Conservation (phyloP, 1,284 basidiomycete species). For the Xerocomus amazonicus region DNA sequence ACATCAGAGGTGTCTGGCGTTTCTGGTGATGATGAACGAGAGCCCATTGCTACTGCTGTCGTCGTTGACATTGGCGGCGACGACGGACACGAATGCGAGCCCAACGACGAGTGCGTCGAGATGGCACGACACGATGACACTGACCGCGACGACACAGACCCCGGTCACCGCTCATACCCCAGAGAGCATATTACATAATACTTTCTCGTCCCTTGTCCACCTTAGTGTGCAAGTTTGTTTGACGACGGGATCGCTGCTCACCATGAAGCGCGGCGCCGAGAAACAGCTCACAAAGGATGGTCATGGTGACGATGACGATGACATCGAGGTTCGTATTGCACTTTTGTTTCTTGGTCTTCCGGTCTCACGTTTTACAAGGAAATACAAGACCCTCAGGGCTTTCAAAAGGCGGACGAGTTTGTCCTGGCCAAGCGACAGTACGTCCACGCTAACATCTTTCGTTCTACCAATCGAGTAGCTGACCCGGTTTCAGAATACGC, state of each 20-base stretch:
- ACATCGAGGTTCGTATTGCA: constrained; percentile 29
- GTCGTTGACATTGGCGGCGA: constrained; percentile 47
- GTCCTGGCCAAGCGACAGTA: constrained; percentile 51
- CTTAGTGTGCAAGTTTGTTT: not conserved
- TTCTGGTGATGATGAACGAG: constrained; percentile 66
- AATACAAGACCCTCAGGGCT: constrained; percentile 39
- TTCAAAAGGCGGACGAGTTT: constrained; percentile 55
- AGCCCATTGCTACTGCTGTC: constrained; percentile 51
- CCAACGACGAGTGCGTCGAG: not conserved
- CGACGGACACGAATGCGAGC: constrained; percentile 3
- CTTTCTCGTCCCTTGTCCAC: constrained; percentile 10
- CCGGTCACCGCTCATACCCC: constrained; percentile 16
- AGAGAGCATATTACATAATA: constrained; percentile 21
- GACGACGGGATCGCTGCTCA: constrained; percentile 11
- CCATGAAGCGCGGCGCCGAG: constrained; percentile 75
- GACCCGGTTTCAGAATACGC: constrained; percentile 45
- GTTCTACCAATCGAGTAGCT: not conserved
- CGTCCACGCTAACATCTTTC: constrained; percentile 18
- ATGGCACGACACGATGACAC: constrained; percentile 1
- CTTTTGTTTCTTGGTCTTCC: not conserved
- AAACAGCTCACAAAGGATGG: constrained; percentile 66
- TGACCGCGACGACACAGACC: constrained; percentile 8
- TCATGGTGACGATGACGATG: constrained; percentile 34
- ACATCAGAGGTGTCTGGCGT: constrained; percentile 64
- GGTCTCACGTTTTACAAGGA: constrained; percentile 35